These are phyloP conservation scores for Vaccinium vitisidaea DNA, from an alignment of 148 eudicot genomes.

Conservation along the genomic window DNA sequence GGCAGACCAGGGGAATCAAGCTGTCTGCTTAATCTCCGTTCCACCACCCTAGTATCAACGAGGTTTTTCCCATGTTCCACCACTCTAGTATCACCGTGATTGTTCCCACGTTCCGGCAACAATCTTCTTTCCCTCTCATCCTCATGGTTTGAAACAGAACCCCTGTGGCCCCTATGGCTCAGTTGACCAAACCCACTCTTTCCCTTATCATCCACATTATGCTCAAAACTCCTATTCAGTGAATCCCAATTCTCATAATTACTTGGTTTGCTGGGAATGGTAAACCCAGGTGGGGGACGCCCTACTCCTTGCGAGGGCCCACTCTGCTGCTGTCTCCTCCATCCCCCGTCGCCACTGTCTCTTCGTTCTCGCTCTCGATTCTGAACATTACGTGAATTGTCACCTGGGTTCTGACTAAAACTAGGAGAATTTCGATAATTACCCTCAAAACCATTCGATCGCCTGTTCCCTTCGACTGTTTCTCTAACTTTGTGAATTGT, in stretches of 20 bases:
- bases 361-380: conserved; percentile 20
- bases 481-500: conserved; percentile 8
- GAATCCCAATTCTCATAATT: conserved; percentile 19
- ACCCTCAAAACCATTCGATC: conserved; percentile 15
- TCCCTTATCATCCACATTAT: conserved; percentile 37
- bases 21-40: conserved; percentile 35
- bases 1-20: conserved; percentile 51
- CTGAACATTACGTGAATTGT: conserved; percentile 11
- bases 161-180: conserved; percentile 27
- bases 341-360: conserved; percentile 7
- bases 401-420: neutral
- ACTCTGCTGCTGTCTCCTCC: conserved; percentile 10
- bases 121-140: conserved; percentile 31
- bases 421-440: conserved; percentile 16
- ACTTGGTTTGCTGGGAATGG: conserved; percentile 34
- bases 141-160: conserved; percentile 20
- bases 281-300: conserved; percentile 68
- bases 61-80: conserved; percentile 16
- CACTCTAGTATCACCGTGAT: conserved; percentile 8
- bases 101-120: conserved; percentile 6
- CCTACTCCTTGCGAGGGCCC: conserved; percentile 28
- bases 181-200: conserved; percentile 33
- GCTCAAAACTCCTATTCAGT: conserved; percentile 30
- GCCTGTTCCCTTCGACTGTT: conserved; percentile 15
- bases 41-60: conserved; percentile 16